phyloP scores from a whole-genome alignment of 768 basidiomycete genomes.

The Nidularia pulvinata region DNA sequence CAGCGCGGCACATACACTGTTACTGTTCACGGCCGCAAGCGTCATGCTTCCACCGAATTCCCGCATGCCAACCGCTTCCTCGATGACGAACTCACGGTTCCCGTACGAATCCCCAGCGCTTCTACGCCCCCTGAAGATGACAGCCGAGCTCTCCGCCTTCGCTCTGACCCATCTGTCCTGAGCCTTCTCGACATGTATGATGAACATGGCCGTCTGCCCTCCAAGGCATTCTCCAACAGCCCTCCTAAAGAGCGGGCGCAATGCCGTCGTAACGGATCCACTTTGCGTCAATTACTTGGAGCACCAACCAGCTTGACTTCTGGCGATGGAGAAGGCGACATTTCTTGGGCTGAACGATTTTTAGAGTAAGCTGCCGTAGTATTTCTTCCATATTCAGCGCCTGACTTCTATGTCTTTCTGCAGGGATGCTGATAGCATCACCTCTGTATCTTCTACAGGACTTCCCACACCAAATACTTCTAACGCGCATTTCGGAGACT shows the following conservation, averaged over 20 bases:
- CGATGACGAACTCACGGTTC: conserved; percentile 21
- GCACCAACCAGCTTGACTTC: conserved; percentile 35
- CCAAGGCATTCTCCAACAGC: conserved; percentile 65
- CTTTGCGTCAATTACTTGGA: conserved; percentile 72
- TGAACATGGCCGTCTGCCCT: conserved; percentile 63
- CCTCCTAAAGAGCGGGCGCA: conserved; percentile 45
- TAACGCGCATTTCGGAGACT: conserved; percentile 34
- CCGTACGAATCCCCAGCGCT: conserved; percentile 13
- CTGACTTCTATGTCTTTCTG: neutral
- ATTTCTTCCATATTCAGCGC: conserved; percentile 7
- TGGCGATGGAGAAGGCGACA: conserved; percentile 57
- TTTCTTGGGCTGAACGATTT: conserved; percentile 83
- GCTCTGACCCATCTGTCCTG: conserved; percentile 78
- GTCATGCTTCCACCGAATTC: conserved; percentile 63
- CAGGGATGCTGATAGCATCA: conserved; percentile 44
- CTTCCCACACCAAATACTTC: conserved; percentile 51
- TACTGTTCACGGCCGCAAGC: conserved; percentile 64
- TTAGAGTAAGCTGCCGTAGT: conserved; percentile 48
- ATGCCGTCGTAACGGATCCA: conserved; percentile 65
- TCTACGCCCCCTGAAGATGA: conserved; percentile 40
- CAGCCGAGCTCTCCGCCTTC: conserved; percentile 56
- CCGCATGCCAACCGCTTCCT: conserved; percentile 54
- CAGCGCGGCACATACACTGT: conserved; percentile 70
- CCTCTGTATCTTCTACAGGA: conserved; percentile 46
- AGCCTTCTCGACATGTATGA: conserved; percentile 77